Evolutionary conservation across 2,329 filamentous ascomycete genomes (phyloP).

Genomic region (Calonectria pteridis): DNA sequence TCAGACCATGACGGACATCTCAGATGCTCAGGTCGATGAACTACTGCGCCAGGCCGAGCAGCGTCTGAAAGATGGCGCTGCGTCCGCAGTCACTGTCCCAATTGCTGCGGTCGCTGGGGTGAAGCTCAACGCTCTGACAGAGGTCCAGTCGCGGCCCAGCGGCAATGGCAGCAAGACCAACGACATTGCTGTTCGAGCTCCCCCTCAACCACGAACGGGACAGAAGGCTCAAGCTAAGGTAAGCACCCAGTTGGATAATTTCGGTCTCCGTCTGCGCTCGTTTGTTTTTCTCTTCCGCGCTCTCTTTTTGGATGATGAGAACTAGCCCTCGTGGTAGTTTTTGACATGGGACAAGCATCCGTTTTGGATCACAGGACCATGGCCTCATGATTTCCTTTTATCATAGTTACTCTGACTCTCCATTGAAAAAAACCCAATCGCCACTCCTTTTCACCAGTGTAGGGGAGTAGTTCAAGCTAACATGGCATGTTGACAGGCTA

Average conservation of each 20-base stretch:
- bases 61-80: conserved; percentile 45
- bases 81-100: conserved; percentile 32
- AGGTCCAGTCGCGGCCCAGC: conserved; percentile 30
- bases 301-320: conserved; percentile 54
- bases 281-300: background rate
- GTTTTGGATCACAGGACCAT: conserved; percentile 66
- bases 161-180: conserved; percentile 29
- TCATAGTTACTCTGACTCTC: conserved; percentile 81
- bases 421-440: conserved; percentile 1
- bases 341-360: conserved; percentile 55
- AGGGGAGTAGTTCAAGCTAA: conserved; percentile 20
- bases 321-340: conserved; percentile 49
- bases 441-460: background rate
- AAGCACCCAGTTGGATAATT: conserved; percentile 20
- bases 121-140: conserved; percentile 28
- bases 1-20: conserved; percentile 47
- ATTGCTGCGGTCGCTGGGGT: conserved; percentile 29
- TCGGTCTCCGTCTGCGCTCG: background rate
- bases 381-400: conserved; percentile 67
- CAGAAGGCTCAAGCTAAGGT: conserved; percentile 46
- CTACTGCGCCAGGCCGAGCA: conserved; percentile 50
- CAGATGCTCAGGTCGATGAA: conserved; percentile 47
- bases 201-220: conserved; percentile 37
- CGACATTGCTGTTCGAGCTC: conserved; percentile 43
- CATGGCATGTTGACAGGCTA: conserved; percentile 53